These are phyloP conservation scores for Mycena maculata DNA, from an alignment of 768 basidiomycete species.

Conservation along the genomic window DNA sequence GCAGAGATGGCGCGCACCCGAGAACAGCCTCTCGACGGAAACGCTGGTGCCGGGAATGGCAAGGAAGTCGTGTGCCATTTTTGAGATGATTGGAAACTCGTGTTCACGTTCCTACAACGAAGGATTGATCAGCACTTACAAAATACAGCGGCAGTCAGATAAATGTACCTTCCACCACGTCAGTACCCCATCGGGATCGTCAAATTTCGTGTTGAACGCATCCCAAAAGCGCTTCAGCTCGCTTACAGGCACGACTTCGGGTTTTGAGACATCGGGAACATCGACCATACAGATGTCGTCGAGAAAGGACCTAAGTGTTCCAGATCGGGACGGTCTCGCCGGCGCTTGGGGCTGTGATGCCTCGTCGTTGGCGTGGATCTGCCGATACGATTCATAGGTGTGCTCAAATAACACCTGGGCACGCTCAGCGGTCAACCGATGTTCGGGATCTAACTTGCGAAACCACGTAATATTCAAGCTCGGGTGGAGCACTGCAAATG, in stretches of 20 bases:
- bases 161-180: slow-evolving; percentile 1
- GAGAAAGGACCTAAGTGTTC: background rate
- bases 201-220: background rate
- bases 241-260: too few species aligned
- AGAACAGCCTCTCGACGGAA: background rate
- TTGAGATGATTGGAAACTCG: background rate
- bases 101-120: background rate
- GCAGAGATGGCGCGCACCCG: background rate
- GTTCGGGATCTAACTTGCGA: too few species aligned
- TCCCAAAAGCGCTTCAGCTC: background rate
- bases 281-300: slow-evolving; percentile 5
- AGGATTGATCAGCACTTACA: background rate
- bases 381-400: too few species aligned
- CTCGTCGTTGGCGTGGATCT: background rate
- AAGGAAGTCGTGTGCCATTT: slow-evolving; percentile 6
- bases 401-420: too few species aligned
- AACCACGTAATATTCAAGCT: background rate
- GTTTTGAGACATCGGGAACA: too few species aligned
- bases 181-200: background rate
- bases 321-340: too few species aligned
- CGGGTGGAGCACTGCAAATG: background rate
- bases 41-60: slow-evolving; percentile 6
- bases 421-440: too few species aligned
- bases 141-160: background rate
- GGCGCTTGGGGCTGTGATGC: too few species aligned